Conservation (phyloP, 345 rosid species). For the Gossypium herbaceum region DNA sequence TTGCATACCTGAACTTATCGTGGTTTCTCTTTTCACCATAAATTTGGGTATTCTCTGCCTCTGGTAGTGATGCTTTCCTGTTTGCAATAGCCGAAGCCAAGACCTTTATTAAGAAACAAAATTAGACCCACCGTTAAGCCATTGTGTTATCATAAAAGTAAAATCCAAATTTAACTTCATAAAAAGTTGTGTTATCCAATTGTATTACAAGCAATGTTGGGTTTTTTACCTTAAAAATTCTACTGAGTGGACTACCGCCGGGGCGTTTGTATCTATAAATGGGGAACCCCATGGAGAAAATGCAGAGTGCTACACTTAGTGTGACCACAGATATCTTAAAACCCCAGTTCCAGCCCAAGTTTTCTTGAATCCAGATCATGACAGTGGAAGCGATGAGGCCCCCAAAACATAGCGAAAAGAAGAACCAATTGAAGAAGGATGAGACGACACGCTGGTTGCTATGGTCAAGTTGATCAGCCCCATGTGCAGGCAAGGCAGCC, state of each 20-base stretch:
- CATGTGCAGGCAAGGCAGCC: slow-evolving; percentile 57
- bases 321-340: slow-evolving; percentile 29
- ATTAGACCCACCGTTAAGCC: not conserved
- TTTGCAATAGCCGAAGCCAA: slow-evolving; percentile 41
- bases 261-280: slow-evolving; percentile 42
- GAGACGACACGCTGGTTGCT: slow-evolving; percentile 33
- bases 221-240: slow-evolving; percentile 29
- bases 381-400: slow-evolving; percentile 45
- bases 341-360: slow-evolving; percentile 49
- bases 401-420: slow-evolving; percentile 45
- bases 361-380: slow-evolving; percentile 64
- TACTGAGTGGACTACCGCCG: slow-evolving; percentile 44
- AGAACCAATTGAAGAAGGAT: slow-evolving; percentile 57
- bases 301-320: slow-evolving; percentile 29
- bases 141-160: not conserved
- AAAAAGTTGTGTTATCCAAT: not conserved
- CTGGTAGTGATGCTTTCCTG: slow-evolving; percentile 28
- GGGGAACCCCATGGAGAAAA: slow-evolving; percentile 44
- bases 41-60: slow-evolving; percentile 9
- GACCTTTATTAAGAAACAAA: slow-evolving; percentile 27
- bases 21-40: slow-evolving; percentile 17
- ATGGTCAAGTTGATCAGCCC: slow-evolving; percentile 58
- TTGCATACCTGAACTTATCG: slow-evolving; percentile 36
- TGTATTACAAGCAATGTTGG: not conserved
- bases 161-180: not conserved